Evolutionary conservation across 768 basidiomycete genomes (phyloP).

Genomic region (Leccinum uliginosum): DNA sequence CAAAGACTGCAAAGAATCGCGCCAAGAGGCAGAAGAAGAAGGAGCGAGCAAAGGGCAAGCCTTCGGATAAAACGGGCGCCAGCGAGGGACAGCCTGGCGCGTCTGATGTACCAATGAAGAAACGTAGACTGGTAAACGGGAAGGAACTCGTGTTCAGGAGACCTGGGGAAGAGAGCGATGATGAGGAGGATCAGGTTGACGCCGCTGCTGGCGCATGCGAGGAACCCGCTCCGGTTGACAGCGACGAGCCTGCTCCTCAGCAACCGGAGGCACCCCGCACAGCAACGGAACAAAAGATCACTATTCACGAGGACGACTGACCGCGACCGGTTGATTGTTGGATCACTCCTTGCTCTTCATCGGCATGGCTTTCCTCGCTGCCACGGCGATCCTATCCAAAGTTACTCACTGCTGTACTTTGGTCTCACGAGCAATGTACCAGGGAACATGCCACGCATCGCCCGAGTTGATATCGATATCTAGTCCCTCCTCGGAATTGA

Average conservation of each 20-base stretch:
- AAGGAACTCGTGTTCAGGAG: conserved; percentile 58
- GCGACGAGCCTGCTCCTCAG: conserved; percentile 3
- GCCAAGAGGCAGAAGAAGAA: conserved; percentile 94
- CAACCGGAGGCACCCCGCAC: conserved; percentile 16
- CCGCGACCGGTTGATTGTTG: neutral
- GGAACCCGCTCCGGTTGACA: neutral
- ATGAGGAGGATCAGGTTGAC: conserved; percentile 35
- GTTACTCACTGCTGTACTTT: neutral
- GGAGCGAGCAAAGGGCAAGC: conserved; percentile 53
- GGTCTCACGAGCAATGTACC: neutral
- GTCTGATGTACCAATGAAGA: conserved; percentile 57
- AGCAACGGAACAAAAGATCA: conserved; percentile 37
- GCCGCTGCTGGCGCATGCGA: neutral
- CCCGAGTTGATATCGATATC: neutral
- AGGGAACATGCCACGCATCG: neutral
- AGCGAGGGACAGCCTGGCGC: conserved; percentile 22
- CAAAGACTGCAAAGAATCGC: conserved; percentile 93
- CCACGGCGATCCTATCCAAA: neutral
- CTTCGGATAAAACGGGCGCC: conserved; percentile 24
- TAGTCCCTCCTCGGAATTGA: neutral
- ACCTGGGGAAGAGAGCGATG: conserved; percentile 49
- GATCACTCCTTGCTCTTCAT: neutral
- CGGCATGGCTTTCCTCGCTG: neutral
- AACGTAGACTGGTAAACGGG: conserved; percentile 76
- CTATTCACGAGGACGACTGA: conserved; percentile 51